Base-by-base conservation (phyloP, 495 filamentous ascomycete species). In the Aspergillus nidulans region DNA sequence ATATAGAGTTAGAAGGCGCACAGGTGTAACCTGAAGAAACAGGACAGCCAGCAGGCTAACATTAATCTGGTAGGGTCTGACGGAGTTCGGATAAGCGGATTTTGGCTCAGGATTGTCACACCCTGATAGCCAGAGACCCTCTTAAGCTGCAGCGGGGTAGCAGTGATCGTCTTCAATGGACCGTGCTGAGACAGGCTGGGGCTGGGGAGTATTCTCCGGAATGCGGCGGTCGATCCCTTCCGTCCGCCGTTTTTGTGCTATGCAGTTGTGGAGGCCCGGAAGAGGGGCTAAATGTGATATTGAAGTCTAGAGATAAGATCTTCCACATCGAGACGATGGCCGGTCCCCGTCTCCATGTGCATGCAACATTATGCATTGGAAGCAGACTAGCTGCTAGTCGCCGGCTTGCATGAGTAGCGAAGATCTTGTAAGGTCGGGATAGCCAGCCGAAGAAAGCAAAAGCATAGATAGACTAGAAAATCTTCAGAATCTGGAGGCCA, bases 101-200 rank as follows among this genome's bases (percentile, higher is more conserved):
- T 47, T 47, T 38, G 46, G 40, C 40, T 24, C 44, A 48, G 24
- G 7, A 15, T 48, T 49, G 52, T 55, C 43, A 48, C 49, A 41
- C 43, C 21, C 40, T 45, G 32, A 39, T 20, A 18, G 38, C 16
- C 21, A 48, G 21, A 41, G 41, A 28, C 34, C 25, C 47, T 41
- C 21, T 42, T 54, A 26, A 49, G 47, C 4, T 49, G 32, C 40
- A 43, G 28, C 26, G 46, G 30, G 46, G 30, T 49, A 34, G 45
- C 2, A 34, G 16, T 15, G 46, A 12, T 47, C 25, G 4, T 32
- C 28, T 39, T 5, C 3, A 39, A 39, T 49, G 47, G 47, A 25
- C 47, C 47, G 47, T 39, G 47, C 47, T 49, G 25, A 30, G 44
- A 16, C 10, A 6, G 25, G 10, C 30, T 28, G 25, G 25, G 32